These are phyloP conservation scores for Capillidium rhysosporum DNA, from an alignment of 371 early-diverging fungal genomes.

Conservation along the genomic window DNA sequence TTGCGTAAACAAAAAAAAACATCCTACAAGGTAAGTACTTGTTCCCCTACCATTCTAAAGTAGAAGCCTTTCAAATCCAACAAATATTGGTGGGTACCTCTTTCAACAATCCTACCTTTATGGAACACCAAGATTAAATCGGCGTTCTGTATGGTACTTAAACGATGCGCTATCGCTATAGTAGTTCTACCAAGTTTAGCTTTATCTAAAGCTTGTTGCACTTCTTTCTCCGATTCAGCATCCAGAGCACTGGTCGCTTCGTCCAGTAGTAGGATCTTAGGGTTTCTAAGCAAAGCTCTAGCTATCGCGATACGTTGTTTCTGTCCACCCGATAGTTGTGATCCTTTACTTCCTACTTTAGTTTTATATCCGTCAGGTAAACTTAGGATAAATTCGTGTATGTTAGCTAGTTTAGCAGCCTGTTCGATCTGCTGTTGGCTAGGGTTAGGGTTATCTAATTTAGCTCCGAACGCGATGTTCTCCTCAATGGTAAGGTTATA, in stretches of 20 bases:
- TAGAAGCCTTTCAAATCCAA: slow-evolving; percentile 18
- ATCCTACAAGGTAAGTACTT: too few species aligned
- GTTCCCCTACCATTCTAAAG: slow-evolving; percentile 17
- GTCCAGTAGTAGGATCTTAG: slow-evolving; percentile 73
- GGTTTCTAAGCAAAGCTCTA: slow-evolving; percentile 56
- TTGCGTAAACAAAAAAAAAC: too few species aligned
- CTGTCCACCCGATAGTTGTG: slow-evolving; percentile 45
- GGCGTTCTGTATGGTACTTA: slow-evolving; percentile 49
- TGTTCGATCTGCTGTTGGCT: slow-evolving; percentile 12
- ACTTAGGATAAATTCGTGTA: slow-evolving; percentile 47
- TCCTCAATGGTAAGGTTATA: slow-evolving; percentile 68
- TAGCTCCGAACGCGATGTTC: slow-evolving; percentile 53
- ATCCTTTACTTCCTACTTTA: slow-evolving; percentile 47
- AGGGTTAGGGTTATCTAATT: slow-evolving; percentile 13
- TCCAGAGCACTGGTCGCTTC: slow-evolving; percentile 94
- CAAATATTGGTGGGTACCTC: slow-evolving; percentile 60
- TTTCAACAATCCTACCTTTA: slow-evolving; percentile 54
- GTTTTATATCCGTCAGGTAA: slow-evolving; percentile 63
- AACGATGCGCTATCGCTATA: slow-evolving; percentile 44
- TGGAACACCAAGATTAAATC: slow-evolving; percentile 59
- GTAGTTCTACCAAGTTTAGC: slow-evolving; percentile 46
- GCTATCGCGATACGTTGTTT: slow-evolving; percentile 55
- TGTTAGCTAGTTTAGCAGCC: slow-evolving; percentile 44
- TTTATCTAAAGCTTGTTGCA: slow-evolving; percentile 69
- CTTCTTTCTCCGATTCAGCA: slow-evolving; percentile 68